Percentiles rank a stretch among this genome's conserved stretches.
Conservation (phyloP, 768 basidiomycete genomes). For the Tubosaeta sp. region DNA sequence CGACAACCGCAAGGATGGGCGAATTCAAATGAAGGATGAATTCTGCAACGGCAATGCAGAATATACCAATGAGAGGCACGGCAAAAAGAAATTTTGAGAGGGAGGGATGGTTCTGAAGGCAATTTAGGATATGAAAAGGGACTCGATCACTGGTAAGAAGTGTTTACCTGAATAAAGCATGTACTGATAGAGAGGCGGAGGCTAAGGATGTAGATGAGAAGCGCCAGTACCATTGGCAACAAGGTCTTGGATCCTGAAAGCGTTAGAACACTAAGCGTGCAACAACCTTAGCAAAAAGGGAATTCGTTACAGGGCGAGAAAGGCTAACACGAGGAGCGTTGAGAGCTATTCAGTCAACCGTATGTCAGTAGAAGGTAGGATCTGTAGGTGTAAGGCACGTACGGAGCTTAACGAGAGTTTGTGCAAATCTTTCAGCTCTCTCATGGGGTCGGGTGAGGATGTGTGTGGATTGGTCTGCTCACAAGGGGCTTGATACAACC, state of each 20-base stretch:
- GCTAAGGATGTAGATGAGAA: background rate
- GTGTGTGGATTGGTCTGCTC: background rate
- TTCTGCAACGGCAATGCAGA: slow-evolving; percentile 7
- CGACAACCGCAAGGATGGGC: slow-evolving; percentile 1
- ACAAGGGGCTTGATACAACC: background rate
- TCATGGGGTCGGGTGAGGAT: background rate
- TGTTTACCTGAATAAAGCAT: background rate
- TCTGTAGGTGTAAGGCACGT: background rate
- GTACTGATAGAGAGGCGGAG: background rate
- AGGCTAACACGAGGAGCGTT: slow-evolving; percentile 11
- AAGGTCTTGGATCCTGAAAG: slow-evolving; percentile 6
- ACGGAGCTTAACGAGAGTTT: slow-evolving; percentile 17
- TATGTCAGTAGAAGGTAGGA: background rate
- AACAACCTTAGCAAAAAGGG: background rate
- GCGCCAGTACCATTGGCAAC: slow-evolving; percentile 6
- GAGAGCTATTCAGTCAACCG: slow-evolving; percentile 2
- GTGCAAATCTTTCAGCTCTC: slow-evolving; percentile 3
- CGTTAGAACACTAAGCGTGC: slow-evolving; percentile 8
- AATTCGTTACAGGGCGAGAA: background rate
- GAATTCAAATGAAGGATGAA: slow-evolving; percentile 7
- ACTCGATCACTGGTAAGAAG: background rate
- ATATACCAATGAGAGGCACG: slow-evolving; percentile 14
- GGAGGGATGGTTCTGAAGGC: background rate
- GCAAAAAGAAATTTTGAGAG: slow-evolving; percentile 8
- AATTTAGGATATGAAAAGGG: too few species aligned